Percentiles rank a stretch among this genome's conserved stretches.
phyloP scores from a whole-genome alignment of 148 eudicot genomes.

The Rheum nobile region DNA sequence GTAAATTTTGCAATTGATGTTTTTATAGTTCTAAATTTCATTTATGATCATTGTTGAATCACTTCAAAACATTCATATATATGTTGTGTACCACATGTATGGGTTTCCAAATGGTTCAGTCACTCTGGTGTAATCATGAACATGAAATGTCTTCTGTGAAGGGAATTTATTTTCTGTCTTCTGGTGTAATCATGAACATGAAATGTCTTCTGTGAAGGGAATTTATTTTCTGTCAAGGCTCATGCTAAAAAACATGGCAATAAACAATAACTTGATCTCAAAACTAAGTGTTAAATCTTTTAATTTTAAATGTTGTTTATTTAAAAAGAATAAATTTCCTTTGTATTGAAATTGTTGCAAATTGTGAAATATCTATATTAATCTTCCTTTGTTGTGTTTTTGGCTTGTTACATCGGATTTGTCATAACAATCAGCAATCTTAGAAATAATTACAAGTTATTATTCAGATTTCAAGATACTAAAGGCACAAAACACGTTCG shows the following conservation, averaged over 20 bases:
- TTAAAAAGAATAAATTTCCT: not conserved
- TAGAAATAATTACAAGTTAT: no score
- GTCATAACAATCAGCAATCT: no score
- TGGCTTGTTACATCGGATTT: no score
- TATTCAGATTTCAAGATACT: not conserved
- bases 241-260: not conserved
- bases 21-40: not conserved
- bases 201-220: not conserved
- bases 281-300: not conserved
- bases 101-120: no score
- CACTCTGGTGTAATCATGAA: no score
- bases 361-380: no score
- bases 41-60: not conserved
- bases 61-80: no score
- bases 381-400: no score
- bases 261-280: not conserved
- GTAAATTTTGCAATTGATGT: not conserved
- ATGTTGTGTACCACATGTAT: no score
- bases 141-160: not conserved
- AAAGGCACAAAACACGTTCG: not conserved
- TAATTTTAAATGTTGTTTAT: no score
- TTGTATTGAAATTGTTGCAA: not conserved
- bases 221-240: not conserved
- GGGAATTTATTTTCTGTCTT: not conserved
- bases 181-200: no score